Evolutionary conservation across 225 moss, liverwort and hornwort species (phyloP).

Genomic region (Bryoerythrophyllum caledonicum): DNA sequence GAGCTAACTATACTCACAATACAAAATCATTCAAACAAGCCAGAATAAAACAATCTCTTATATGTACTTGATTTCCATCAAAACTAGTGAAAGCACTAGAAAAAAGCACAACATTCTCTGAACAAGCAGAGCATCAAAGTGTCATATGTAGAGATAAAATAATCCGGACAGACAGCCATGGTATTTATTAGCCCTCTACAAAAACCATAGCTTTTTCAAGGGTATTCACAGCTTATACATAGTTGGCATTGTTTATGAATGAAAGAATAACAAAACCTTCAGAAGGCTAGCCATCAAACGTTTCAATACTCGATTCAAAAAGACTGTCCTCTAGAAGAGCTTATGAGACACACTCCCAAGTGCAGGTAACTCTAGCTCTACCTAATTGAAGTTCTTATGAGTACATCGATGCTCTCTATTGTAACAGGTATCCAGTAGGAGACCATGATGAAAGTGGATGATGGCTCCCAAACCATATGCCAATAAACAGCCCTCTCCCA

Average conservation of each 20-base stretch:
- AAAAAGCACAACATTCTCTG: not conserved
- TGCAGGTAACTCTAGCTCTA: slow-evolving; percentile 1
- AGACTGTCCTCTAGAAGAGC: slow-evolving; percentile 14
- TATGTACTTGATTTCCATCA: not conserved
- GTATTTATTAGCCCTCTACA: not conserved
- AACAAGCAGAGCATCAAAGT: not conserved
- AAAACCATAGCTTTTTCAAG: not conserved
- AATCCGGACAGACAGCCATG: not conserved
- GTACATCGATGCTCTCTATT: slow-evolving; percentile 5
- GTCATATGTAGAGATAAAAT: not conserved
- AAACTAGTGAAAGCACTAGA: not conserved
- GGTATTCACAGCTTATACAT: not conserved
- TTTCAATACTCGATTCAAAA: slow-evolving; percentile 15
- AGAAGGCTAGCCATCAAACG: slow-evolving; percentile 29
- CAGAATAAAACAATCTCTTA: not conserved
- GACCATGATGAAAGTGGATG: slow-evolving; percentile 12
- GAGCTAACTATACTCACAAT: too few relatives aligned
- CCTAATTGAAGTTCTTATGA: slow-evolving; percentile 2
- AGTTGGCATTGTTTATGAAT: slow-evolving; percentile 5
- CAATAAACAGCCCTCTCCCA: slow-evolving; percentile 1
- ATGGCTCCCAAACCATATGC: slow-evolving; percentile 1
- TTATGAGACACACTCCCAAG: not conserved
- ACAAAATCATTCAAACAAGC: not conserved
- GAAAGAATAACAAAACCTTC: slow-evolving; percentile 36
- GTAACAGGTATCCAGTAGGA: slow-evolving; percentile 2